A percentile compares a stretch with the other conserved stretches of the same genome.
phyloP scores from a whole-genome alignment of 2,329 filamentous ascomycete genomes.

The Colletotrichum euphorbiae region DNA sequence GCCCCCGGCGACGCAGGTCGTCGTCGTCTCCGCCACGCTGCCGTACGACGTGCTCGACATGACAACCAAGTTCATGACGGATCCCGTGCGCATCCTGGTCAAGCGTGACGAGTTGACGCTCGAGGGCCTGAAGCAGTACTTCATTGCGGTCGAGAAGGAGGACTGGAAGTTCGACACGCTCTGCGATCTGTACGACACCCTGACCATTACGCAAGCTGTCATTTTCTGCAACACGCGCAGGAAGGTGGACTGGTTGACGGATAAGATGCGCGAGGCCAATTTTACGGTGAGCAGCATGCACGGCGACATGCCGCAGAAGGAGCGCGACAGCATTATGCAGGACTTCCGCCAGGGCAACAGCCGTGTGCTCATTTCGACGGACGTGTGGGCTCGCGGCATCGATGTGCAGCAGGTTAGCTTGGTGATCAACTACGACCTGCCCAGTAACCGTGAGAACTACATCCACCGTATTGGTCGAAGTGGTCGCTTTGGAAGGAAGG shows the following conservation, averaged over 20 bases:
- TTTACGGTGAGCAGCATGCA: constrained; percentile 99
- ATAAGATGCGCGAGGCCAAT: constrained; percentile 99
- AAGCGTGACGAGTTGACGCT: constrained; percentile 99
- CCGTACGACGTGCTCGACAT: constrained; percentile 98
- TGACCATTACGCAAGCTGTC: constrained; percentile 98
- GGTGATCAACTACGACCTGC: constrained; percentile 99
- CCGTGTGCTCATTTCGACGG: constrained; percentile 94
- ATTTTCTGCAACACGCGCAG: constrained; percentile 99
- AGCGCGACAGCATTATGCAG: constrained; percentile 99
- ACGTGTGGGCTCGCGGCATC: constrained; percentile 98
- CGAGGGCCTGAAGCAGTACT: constrained; percentile 98
- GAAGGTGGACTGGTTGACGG: constrained; percentile 99
- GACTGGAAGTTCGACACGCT: constrained; percentile 99
- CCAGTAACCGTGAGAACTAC: constrained; percentile 99
- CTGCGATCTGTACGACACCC: constrained; percentile 97
- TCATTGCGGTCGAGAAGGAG: constrained; percentile 98
- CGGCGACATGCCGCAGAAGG: constrained; percentile 98
- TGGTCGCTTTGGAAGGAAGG: constrained; percentile 95
- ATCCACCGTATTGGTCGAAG: constrained; percentile 98
- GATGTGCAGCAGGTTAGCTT: constrained; percentile 98
- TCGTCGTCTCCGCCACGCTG: constrained; percentile 95
- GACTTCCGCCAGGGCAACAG: constrained; percentile 98
- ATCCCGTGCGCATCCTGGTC: constrained; percentile 94
- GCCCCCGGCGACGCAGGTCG: constrained; percentile 96
- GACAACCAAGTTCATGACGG: constrained; percentile 99